Base-by-base conservation (phyloP, 352 stramenopile species). In the Globisporangium parvum region DNA sequence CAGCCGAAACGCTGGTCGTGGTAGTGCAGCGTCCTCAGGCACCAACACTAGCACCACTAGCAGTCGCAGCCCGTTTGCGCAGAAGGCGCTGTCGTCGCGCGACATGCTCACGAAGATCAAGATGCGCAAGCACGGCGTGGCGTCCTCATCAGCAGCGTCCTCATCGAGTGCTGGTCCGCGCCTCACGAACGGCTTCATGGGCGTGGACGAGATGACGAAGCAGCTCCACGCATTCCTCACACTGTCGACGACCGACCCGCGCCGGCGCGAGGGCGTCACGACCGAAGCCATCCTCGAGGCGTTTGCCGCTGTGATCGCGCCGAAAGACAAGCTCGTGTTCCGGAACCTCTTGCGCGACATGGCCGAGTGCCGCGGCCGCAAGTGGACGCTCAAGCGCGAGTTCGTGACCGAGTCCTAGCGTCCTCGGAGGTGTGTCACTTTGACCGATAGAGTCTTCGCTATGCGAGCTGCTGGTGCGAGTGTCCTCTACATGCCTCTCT, bases 271-370 rank as follows among this genome's bases (percentile, higher is more conserved):
- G 31, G 88, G 87, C 6, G 86, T 89, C 21, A 93, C 91, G 41
- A 98, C 91, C 0, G 82, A 96, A 55, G 69, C 94, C 52, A 73
- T 98, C 31, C 68, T 98, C 9, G 77, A 91, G 15, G 73, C 76
- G 55, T 98, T 98, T 63, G 81, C 65, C 23, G 66, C 83, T 18
- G 69, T 97, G 23, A 70, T 95, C 14, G 77, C 86, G 26, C 73
- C 74, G n/a, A 89, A 93, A 57, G 84, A 96, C 69, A 96, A 96
- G 57, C 70, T 93, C 24, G 68, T 94, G 18, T 96, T 96, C 56
- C 80, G 86, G 18, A 88, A 90, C 33, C 59, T 96, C 47, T 66
- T 96, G 54, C 82, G 79, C 53, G 79, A 90, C 45, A 93, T 96
- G 69, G 86, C 86, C 1, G 69, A 78, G 21, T 91, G 82, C 53